A percentile compares a stretch with the other conserved stretches of the same genome.
phyloP scores from a whole-genome alignment of 495 filamentous ascomycete genomes.

The Chlorociboria aeruginascens region DNA sequence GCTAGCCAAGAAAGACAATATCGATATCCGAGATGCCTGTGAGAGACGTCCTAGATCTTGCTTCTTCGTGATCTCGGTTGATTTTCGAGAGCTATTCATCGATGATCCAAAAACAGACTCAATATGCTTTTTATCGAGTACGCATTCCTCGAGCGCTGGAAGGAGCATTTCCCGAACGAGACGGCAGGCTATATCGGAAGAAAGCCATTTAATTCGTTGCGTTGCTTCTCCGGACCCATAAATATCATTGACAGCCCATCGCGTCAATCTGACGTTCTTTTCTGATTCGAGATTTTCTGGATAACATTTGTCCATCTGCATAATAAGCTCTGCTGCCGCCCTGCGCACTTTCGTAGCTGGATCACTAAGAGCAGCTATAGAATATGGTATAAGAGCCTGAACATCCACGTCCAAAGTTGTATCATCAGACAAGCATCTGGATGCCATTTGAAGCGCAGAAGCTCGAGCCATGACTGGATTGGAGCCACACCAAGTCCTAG shows the following conservation, averaged over 20 bases:
- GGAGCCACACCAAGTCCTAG: conserved; percentile 58
- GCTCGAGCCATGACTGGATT: conserved; percentile 54
- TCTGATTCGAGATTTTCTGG: conserved; percentile 11
- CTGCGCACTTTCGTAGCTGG: conserved; percentile 58
- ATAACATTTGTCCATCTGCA: conserved; percentile 29
- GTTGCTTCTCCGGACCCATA: conserved; percentile 43
- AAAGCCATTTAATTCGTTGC: conserved; percentile 44
- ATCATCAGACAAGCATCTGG: conserved; percentile 35
- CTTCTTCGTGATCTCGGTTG: conserved; percentile 20
- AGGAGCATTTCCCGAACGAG: conserved; percentile 53
- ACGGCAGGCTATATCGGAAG: conserved; percentile 38
- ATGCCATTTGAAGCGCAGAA: conserved; percentile 52
- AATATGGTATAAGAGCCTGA: conserved; percentile 69
- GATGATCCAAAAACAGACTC: conserved; percentile 42
- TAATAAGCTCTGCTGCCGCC: conserved; percentile 54
- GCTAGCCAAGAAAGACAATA: conserved; percentile 62
- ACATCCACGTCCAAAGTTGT: conserved; percentile 46
- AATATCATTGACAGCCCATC: conserved; percentile 42
- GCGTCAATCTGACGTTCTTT: conserved; percentile 18
- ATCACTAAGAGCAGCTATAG: conserved; percentile 62
- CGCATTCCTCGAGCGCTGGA: conserved; percentile 68
- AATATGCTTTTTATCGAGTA: conserved; percentile 59
- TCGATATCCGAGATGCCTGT: conserved; percentile 46
- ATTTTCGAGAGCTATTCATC: conserved; percentile 34
- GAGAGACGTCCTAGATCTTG: conserved; percentile 45